Percentiles rank a stretch among this genome's conserved stretches.
These are phyloP conservation scores for Stramenopiles sp. DNA, from an alignment of 352 stramenopile species.

Conservation along the genomic window DNA sequence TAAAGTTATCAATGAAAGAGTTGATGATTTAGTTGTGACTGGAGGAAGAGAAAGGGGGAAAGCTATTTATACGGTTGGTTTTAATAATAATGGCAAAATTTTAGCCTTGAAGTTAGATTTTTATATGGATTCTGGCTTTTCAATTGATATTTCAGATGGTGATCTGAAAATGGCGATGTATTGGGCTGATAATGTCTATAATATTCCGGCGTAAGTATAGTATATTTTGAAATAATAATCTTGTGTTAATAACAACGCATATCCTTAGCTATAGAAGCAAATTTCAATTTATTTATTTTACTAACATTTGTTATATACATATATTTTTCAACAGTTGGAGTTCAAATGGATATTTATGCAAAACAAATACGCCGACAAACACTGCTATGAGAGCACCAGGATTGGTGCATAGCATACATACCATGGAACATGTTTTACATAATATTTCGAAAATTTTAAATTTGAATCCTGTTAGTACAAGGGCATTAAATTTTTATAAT, in stretches of 20 bases:
- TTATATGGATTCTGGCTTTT: conserved; percentile 81
- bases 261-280: no score
- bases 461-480: conserved; percentile 36
- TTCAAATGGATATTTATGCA: conserved; percentile 68
- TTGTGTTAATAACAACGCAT: no score
- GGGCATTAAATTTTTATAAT: no score
- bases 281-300: no score
- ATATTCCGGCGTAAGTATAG: conserved; percentile 76
- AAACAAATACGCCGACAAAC: conserved; percentile 77
- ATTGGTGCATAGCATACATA: conserved; percentile 53
- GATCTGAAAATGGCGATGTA: conserved; percentile 85
- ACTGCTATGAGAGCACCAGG: conserved; percentile 88
- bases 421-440: conserved; percentile 75
- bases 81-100: conserved; percentile 52
- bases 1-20: conserved; percentile 64
- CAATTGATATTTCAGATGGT: conserved; percentile 71
- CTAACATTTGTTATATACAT: no score
- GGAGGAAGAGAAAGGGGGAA: conserved; percentile 75
- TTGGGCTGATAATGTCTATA: conserved; percentile 81
- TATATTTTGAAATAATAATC: no score
- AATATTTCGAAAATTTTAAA: conserved; percentile 64
- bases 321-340: conserved; percentile 13
- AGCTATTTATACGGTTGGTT: conserved; percentile 71
- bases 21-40: conserved; percentile 82
- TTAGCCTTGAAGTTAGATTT: conserved; percentile 66